Conservation (phyloP, 2,329 filamentous ascomycete genomes). For the Penicillium crustosum region DNA sequence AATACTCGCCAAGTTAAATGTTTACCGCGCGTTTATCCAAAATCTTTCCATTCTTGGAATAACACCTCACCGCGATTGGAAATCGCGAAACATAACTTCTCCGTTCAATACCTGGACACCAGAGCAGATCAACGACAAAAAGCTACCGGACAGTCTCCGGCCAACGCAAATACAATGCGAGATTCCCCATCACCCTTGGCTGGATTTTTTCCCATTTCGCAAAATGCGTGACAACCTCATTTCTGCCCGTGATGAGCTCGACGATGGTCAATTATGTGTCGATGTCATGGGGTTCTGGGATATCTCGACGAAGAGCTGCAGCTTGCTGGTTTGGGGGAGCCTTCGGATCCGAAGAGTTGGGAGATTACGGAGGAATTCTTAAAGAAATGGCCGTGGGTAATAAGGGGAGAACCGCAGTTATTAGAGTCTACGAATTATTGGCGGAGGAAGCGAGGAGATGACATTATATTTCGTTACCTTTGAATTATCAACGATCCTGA, state of each 20-base stretch:
- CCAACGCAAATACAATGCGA: neutral
- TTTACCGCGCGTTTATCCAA: neutral
- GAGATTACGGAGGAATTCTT: neutral
- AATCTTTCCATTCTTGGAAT: neutral
- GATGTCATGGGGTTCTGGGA: neutral
- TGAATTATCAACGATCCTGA: neutral
- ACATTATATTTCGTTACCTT: neutral
- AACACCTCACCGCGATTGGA: neutral
- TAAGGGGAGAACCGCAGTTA: neutral
- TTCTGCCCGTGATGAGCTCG: neutral
- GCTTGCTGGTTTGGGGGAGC: neutral
- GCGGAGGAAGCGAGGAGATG: neutral
- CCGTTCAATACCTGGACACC: neutral
- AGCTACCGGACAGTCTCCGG: neutral
- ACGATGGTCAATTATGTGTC: neutral
- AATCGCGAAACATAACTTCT: neutral
- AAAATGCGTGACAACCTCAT: slow-evolving; percentile 38
- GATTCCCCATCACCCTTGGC: slow-evolving; percentile 41
- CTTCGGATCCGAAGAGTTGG: neutral
- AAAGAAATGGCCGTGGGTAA: neutral
- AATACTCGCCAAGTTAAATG: neutral
- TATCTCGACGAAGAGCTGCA: neutral
- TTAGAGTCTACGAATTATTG: neutral
- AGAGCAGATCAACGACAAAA: neutral
- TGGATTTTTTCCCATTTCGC: slow-evolving; percentile 46